Evolutionary conservation across 2,329 filamentous ascomycete species (phyloP), one percentile per base, ranked within the genome.

Genomic region (Leptodontidium sp.): DNA sequence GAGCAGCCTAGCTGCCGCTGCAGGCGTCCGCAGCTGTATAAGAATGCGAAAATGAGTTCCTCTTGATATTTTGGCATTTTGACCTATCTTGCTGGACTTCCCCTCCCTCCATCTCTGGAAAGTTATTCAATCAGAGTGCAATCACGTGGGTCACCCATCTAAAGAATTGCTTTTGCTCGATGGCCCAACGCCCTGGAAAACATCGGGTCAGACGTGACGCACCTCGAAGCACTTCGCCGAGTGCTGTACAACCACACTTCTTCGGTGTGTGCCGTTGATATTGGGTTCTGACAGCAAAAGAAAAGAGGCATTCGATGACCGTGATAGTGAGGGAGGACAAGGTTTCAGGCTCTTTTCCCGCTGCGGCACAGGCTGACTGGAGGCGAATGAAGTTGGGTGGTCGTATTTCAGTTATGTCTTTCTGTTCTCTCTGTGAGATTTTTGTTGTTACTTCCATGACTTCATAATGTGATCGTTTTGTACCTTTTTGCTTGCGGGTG

Each of bases 361-460:
- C 32, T 40, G 35, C n/a, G 55, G 55, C 35, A 38, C 55, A 58
- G 55, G 35, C 55, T 58, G 17, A 43, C 35, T 15, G n/a, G 38
- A 29, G 35, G 4, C 17, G 57, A 59, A 29, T n/a, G 12, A 59
- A 7, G 38, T 26, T n/a, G 9, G 35, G 55, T n/a, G 35, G 55
- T 38, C 57, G 17, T 32, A 6, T 6, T 32, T 32, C 38, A 45
- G 26, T 24, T 14, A 3, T 47, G 29, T 32, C 29, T 6, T 53
- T 24, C 40, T 59, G n/a, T 6, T 43, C 35, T 40, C 21, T 1
- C 38, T 15, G n/a, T 59, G 21, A 26, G 14, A 35, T 55, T 24
- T 35, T 55, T 35, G 32, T 35, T 55, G 52, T 55, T 40, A 38
- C 55, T 9, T 58, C 55, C 29, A 43, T 58, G 55, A 58, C 55